These are phyloP conservation scores for Leccinum aurantiacum DNA, from an alignment of 768 basidiomycete genomes.

Conservation along the genomic window DNA sequence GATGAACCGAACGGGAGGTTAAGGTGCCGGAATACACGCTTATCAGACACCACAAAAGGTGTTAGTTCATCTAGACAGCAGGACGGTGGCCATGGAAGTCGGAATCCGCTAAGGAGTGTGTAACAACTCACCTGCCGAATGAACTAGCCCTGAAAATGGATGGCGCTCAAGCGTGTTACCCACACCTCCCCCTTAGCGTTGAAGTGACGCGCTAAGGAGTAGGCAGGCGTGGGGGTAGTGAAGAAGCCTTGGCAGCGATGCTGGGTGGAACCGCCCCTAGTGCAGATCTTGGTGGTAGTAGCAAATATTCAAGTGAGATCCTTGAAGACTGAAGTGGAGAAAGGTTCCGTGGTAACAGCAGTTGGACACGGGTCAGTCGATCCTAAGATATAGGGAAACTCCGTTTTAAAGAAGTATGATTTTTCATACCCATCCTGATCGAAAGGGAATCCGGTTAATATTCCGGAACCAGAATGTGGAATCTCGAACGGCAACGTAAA, in stretches of 20 bases:
- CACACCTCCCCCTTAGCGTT: slow-evolving; percentile 79
- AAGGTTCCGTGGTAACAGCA: too few relatives aligned
- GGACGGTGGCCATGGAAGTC: slow-evolving; percentile 87
- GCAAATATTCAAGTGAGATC: too few relatives aligned
- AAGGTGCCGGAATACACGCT: slow-evolving; percentile 81
- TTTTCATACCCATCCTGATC: slow-evolving; percentile 43
- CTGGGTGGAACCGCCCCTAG: too few relatives aligned
- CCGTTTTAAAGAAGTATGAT: slow-evolving; percentile 66
- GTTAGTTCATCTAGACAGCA: slow-evolving; percentile 88
- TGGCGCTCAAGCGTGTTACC: slow-evolving; percentile 86
- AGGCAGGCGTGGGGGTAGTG: slow-evolving; percentile 79
- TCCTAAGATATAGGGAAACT: slow-evolving; percentile 78
- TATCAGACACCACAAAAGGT: slow-evolving; percentile 85
- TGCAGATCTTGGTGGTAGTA: too few relatives aligned
- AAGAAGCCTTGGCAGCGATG: slow-evolving; percentile 60
- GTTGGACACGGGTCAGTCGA: slow-evolving; percentile 62
- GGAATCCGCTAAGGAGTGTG: slow-evolving; percentile 85
- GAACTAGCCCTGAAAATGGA: slow-evolving; percentile 91
- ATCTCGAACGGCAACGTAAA: too few relatives aligned
- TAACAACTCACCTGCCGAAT: slow-evolving; percentile 90
- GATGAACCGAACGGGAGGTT: slow-evolving; percentile 72
- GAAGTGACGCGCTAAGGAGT: slow-evolving; percentile 70
- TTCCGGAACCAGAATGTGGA: too few relatives aligned
- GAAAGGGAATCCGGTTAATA: too few relatives aligned
- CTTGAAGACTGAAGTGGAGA: too few relatives aligned